These are phyloP conservation scores for Suillus lakei DNA, from an alignment of 768 basidiomycete species.

Conservation along the genomic window DNA sequence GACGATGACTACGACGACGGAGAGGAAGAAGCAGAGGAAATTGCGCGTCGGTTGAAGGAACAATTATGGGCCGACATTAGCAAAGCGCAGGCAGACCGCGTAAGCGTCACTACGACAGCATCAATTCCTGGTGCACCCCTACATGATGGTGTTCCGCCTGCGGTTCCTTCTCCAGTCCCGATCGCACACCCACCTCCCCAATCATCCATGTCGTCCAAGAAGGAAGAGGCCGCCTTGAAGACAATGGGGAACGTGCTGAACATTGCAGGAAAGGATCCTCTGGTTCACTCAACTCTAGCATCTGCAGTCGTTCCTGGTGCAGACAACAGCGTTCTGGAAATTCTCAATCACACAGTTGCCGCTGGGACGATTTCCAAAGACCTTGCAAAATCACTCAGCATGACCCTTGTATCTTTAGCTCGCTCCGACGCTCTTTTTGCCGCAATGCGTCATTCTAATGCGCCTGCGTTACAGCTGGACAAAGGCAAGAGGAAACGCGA, in stretches of 20 bases:
- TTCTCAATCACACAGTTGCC: constrained; percentile 54
- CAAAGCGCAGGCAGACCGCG: constrained; percentile 58
- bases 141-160: neutral
- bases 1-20: constrained; percentile 62
- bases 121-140: neutral
- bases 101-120: constrained; percentile 21
- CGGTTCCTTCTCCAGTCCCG: neutral
- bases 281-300: constrained; percentile 58
- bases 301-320: constrained; percentile 54
- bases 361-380: constrained; percentile 55
- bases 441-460: constrained; percentile 64
- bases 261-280: constrained; percentile 58
- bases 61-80: constrained; percentile 80
- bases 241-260: constrained; percentile 70
- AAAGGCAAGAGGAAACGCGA: constrained; percentile 81
- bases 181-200: constrained; percentile 5
- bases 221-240: constrained; percentile 60
- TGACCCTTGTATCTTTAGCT: constrained; percentile 66
- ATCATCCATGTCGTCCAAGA: constrained; percentile 35
- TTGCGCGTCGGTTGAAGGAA: constrained; percentile 73
- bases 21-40: constrained; percentile 75
- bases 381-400: constrained; percentile 60
- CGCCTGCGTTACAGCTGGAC: constrained; percentile 63
- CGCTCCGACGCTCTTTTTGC: constrained; percentile 70
- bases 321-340: constrained; percentile 57